phyloP scores from a whole-genome alignment of 1,284 basidiomycete species.

The Boletellus deceptivus region DNA sequence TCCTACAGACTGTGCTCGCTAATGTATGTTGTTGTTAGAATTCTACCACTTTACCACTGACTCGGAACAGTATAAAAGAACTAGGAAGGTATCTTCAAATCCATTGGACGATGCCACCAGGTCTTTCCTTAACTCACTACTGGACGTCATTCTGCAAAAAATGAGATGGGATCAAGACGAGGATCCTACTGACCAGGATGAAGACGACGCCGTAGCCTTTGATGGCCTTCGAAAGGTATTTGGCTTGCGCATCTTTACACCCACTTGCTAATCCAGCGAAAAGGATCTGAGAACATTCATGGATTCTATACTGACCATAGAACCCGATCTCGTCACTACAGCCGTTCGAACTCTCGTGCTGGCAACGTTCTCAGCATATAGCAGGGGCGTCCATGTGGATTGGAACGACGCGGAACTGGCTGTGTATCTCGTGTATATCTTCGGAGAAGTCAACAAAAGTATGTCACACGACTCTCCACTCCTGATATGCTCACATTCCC shows the following conservation, averaged over 20 bases:
- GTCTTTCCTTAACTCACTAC: constrained; percentile 76
- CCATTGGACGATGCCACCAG: constrained; percentile 72
- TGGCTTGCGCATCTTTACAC: constrained; percentile 5
- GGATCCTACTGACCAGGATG: constrained; percentile 82
- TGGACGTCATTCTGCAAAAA: constrained; percentile 83
- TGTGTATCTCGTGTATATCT: constrained; percentile 89
- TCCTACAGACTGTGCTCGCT: constrained; percentile 73
- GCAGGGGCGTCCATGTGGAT: constrained; percentile 57
- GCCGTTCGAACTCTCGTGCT: constrained; percentile 71
- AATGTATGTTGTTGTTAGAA: constrained; percentile 52
- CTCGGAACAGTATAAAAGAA: constrained; percentile 68
- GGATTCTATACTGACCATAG: constrained; percentile 80
- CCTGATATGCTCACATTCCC: constrained; percentile 2
- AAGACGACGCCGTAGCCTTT: constrained; percentile 86
- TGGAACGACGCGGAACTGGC: constrained; percentile 97
- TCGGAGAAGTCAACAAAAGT: constrained; percentile 90
- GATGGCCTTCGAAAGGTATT: constrained; percentile 81
- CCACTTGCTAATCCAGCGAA: constrained; percentile 6
- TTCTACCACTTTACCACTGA: constrained; percentile 3
- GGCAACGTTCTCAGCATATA: constrained; percentile 68
- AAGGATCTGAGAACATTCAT: constrained; percentile 81
- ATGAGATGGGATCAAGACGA: constrained; percentile 89
- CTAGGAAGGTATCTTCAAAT: constrained; percentile 65
- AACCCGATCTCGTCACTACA: constrained; percentile 76
- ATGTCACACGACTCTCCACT: constrained; percentile 16